phyloP scores from a whole-genome alignment of 257 asterid genomes.

The Scutellaria barbata region DNA sequence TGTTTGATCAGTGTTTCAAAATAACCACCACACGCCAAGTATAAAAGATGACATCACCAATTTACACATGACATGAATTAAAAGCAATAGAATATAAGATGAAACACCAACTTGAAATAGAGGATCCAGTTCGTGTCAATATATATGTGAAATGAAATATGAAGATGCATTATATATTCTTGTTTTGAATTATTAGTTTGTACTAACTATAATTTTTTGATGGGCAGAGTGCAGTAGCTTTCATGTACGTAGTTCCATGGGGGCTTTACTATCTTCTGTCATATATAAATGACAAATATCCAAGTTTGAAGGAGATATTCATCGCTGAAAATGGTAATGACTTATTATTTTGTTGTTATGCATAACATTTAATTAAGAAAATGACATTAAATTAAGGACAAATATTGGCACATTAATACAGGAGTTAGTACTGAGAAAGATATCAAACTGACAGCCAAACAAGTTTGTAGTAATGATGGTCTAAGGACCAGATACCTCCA shows the following conservation, averaged over 20 bases:
- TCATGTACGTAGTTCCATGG: constrained; percentile 28
- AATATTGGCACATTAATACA: not conserved
- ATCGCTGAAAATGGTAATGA: constrained; percentile 37
- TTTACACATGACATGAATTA: too few relatives aligned
- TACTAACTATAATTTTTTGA: too few relatives aligned
- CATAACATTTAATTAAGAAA: too few relatives aligned
- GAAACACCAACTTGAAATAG: too few relatives aligned
- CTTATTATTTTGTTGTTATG: not conserved
- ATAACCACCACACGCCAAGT: too few relatives aligned
- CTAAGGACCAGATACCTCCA: constrained; percentile 24
- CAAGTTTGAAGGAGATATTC: not conserved
- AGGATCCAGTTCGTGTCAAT: too few relatives aligned
- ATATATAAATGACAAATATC: not conserved
- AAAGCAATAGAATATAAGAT: too few relatives aligned
- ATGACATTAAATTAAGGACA: not conserved
- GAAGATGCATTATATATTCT: too few relatives aligned
- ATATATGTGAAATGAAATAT: too few relatives aligned
- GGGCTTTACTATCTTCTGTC: not conserved
- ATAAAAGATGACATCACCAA: too few relatives aligned
- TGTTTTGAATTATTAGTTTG: too few relatives aligned
- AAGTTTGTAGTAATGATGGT: constrained; percentile 6
- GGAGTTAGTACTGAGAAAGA: constrained; percentile 15
- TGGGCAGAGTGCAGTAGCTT: not conserved
- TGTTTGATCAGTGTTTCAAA: too few relatives aligned
- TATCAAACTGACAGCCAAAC: constrained; percentile 5